phyloP scores from a whole-genome alignment of 805 yeast genomes.

The Saturnispora saitoi region DNA sequence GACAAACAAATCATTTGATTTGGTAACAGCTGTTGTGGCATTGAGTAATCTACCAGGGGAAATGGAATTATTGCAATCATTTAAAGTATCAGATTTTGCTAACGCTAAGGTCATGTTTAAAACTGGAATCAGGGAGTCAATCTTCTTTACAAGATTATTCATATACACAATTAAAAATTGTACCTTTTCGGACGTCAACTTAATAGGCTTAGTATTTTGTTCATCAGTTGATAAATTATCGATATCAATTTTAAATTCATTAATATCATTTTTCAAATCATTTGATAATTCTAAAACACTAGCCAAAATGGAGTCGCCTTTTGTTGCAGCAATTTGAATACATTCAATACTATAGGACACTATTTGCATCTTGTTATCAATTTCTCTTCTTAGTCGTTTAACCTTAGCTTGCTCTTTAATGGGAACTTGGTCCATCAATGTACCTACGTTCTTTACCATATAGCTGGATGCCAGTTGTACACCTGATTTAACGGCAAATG shows the following conservation, averaged over 20 bases:
- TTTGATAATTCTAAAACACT: constrained; percentile 46
- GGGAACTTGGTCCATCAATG: constrained; percentile 47
- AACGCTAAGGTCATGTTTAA: constrained; percentile 58
- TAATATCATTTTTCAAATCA: constrained; percentile 50
- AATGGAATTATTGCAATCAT: constrained; percentile 37
- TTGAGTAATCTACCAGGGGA: constrained; percentile 63
- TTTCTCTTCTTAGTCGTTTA: constrained; percentile 25
- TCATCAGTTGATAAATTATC: constrained; percentile 27
- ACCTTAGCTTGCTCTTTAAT: constrained; percentile 41
- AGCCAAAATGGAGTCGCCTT: constrained; percentile 51
- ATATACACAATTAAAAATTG: constrained; percentile 43
- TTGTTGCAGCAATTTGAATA: constrained; percentile 50
- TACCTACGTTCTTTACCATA: constrained; percentile 57
- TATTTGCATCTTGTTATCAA: constrained; percentile 51
- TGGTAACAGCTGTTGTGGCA: constrained; percentile 41
- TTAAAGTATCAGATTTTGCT: constrained; percentile 52
- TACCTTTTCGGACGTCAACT: constrained; percentile 26
- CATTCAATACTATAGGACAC: constrained; percentile 61
- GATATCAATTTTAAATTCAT: constrained; percentile 44
- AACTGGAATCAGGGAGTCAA: constrained; percentile 63
- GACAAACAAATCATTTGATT: constrained; percentile 29
- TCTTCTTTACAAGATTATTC: constrained; percentile 37
- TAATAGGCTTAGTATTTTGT: constrained; percentile 19
- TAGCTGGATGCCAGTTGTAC: constrained; percentile 66
- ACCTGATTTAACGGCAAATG: constrained; percentile 71